Base-by-base conservation (phyloP, 768 basidiomycete genomes). In the Favolaschia claudopus region DNA sequence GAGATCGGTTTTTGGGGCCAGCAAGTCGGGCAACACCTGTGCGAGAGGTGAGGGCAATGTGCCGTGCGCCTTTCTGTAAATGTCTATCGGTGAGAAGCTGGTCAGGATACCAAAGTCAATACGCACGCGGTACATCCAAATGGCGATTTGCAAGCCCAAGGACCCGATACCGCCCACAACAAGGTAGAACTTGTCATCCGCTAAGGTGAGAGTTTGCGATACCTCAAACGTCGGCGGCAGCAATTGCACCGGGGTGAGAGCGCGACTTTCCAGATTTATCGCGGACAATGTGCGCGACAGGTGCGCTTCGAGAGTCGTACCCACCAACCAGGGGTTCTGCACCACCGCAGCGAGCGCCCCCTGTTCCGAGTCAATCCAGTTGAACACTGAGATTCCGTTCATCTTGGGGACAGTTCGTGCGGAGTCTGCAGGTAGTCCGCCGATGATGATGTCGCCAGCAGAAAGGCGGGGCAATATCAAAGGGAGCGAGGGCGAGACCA, bases 41-140 rank as follows among this genome's bases (percentile, higher is more conserved):
- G 10, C 78, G 74, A 15, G 78, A 79, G 1, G 78, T 77, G 7
- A 79, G 60, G 24, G 74, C 61, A 27, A 79, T 70, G 44, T 70
- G 63, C 8, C 71, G 67, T 32, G 77, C 78, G 22, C 78, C 78
- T 28, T 71, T 66, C 77, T 78, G 39, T 13, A 28, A 19, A 40
- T 20, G 13, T 4, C 22, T 22, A 52, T 17, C 12, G 29, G n/a
- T 39, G 22, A 36, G 9, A 15, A 20, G 12, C 17, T 29, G 13
- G n/a, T n/a, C 3, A 15, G 25, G 15, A 47, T n/a, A 8, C 33
- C 19, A 17, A 43, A 10, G 22, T 3, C 20, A 13, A 2, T 4
- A 64, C 71, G 7, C 49, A 79, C 79, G 67, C 74, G 49, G 58
- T 80, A 79, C 75, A 81, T 75, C 72, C 74, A 79, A 19, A 76